Evolutionary conservation across 257 asterid species (phyloP).

Genomic region (Solanum sitiens): DNA sequence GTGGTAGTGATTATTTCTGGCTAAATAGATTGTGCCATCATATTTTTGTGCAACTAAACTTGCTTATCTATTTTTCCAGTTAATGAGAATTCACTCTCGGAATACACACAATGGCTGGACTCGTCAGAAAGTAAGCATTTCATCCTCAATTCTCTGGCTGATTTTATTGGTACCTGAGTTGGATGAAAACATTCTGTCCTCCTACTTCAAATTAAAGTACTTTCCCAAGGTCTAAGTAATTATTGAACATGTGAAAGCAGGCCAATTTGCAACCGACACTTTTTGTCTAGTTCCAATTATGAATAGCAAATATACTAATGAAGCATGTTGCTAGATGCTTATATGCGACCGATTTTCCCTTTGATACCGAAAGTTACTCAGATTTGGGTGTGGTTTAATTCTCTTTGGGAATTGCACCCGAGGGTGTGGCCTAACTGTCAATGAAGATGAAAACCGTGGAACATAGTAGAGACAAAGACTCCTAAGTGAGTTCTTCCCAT

Average conservation of each 20-base stretch:
- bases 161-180: background rate
- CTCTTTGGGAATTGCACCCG: background rate
- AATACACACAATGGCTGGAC: slow-evolving; percentile 70
- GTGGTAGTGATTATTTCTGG: background rate
- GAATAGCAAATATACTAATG: background rate
- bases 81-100: slow-evolving; percentile 80
- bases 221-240: background rate
- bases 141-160: background rate
- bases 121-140: slow-evolving; percentile 75
- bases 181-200: background rate
- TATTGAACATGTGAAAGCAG: background rate
- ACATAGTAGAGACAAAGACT: background rate
- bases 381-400: background rate
- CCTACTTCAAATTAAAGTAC: background rate
- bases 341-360: background rate
- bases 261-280: background rate
- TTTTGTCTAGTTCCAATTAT: background rate
- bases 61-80: slow-evolving; percentile 17
- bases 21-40: background rate
- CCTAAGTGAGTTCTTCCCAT: background rate
- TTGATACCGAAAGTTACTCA: background rate
- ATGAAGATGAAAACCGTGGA: background rate
- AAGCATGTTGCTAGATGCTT: background rate
- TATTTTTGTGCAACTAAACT: background rate
- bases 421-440: background rate